phyloP scores from a whole-genome alignment of 1,284 basidiomycete genomes.

The Pyrrhoderma lamaoense region DNA sequence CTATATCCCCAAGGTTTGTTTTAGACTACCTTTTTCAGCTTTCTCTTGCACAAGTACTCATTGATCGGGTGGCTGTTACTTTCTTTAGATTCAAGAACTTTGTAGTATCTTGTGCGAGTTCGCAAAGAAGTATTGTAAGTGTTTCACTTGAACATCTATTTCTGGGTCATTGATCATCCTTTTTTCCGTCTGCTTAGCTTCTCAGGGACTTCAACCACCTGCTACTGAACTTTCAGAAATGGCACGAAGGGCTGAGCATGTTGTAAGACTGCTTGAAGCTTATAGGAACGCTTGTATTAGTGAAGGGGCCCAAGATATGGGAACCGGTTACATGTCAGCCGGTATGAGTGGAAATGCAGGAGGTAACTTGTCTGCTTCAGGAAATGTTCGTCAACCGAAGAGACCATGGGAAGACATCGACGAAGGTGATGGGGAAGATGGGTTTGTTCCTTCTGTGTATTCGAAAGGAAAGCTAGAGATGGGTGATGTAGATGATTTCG shows the following conservation, averaged over 20 bases:
- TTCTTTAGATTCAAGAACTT: conserved; percentile 47
- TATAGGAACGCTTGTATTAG: conserved; percentile 38
- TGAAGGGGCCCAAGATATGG: conserved; percentile 23
- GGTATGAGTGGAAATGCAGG: conserved; percentile 27
- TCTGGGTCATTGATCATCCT: conserved; percentile 9
- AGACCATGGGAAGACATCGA: conserved; percentile 62
- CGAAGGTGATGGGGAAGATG: conserved; percentile 32
- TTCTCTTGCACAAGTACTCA: conserved; percentile 5
- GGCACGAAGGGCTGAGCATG: conserved; percentile 52
- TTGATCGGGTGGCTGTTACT: conserved; percentile 17
- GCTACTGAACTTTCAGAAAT: conserved; percentile 56
- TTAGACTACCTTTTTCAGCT: conserved; percentile 10
- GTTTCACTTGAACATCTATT: conserved; percentile 11
- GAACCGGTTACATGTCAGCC: conserved; percentile 23
- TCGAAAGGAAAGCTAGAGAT: conserved; percentile 18
- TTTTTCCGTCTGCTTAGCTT: conserved; percentile 33
- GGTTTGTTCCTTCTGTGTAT: conserved; percentile 23
- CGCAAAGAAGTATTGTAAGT: conserved; percentile 56
- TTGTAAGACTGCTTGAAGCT: conserved; percentile 60
- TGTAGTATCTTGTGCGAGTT: conserved; percentile 55
- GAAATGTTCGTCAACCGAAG: conserved; percentile 48
- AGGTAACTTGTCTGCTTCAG: conserved; percentile 19
- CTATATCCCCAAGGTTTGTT: conserved; percentile 22
- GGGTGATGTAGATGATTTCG: background rate
- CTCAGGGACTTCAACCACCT: conserved; percentile 42